Evolutionary conservation across 805 yeast species (phyloP).

Genomic region (Yarrowia sp.): DNA sequence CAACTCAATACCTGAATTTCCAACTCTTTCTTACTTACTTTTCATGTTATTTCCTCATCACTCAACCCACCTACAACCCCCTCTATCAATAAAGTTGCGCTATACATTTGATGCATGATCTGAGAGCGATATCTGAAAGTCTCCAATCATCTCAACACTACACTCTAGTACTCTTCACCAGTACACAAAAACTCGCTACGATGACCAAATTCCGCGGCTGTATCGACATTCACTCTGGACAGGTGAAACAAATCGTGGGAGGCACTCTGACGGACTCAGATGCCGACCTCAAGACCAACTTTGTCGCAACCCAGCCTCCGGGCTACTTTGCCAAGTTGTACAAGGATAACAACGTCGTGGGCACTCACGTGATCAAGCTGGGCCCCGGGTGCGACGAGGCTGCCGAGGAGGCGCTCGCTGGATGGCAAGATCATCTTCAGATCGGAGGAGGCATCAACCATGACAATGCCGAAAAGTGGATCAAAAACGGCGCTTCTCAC

Average conservation of each 20-base stretch:
- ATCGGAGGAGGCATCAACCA: slow-evolving; percentile 92
- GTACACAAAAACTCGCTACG: not conserved
- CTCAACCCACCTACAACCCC: too few species aligned
- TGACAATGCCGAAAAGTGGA: slow-evolving; percentile 78
- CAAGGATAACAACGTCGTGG: slow-evolving; percentile 60
- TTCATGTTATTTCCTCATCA: too few species aligned
- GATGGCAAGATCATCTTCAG: slow-evolving; percentile 80
- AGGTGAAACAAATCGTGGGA: slow-evolving; percentile 96
- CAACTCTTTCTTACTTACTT: too few species aligned
- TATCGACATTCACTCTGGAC: slow-evolving; percentile 92
- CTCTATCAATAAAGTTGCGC: too few species aligned
- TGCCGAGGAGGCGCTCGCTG: slow-evolving; percentile 73
- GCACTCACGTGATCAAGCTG: slow-evolving; percentile 92
- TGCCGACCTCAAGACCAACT: slow-evolving; percentile 68
- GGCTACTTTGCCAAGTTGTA: slow-evolving; percentile 78
- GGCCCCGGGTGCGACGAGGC: slow-evolving; percentile 86
- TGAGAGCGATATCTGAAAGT: not conserved
- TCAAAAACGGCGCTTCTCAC: slow-evolving; percentile 77
- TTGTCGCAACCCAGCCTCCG: slow-evolving; percentile 76
- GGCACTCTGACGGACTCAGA: slow-evolving; percentile 69
- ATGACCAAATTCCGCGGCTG: slow-evolving; percentile 95
- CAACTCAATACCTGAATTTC: too few species aligned
- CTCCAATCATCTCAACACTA: too few species aligned
- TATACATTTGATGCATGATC: slow-evolving; percentile 5
- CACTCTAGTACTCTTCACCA: too few species aligned